Conservation (phyloP, 1,284 basidiomycete genomes). For the Paramarasmius palmivorus region DNA sequence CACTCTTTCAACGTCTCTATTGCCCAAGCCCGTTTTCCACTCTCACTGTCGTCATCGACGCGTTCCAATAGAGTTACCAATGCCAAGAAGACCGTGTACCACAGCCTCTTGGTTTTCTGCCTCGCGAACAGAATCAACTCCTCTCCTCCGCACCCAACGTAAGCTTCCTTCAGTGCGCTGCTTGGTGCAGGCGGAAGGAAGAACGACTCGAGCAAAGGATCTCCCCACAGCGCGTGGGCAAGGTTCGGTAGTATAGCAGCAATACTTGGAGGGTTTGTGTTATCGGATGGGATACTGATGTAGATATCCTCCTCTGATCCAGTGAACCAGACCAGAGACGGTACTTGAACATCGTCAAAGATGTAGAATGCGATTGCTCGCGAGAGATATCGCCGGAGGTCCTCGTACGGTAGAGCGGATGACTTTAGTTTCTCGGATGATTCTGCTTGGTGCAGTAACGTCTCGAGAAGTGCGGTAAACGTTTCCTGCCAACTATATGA, state of each 20-base stretch:
- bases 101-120: slow-evolving; percentile 66
- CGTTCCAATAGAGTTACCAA: slow-evolving; percentile 48
- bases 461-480: slow-evolving; percentile 60
- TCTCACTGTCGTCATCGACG: slow-evolving; percentile 17
- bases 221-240: slow-evolving; percentile 67
- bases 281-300: slow-evolving; percentile 29
- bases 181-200: slow-evolving; percentile 52
- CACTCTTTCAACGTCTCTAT: slow-evolving; percentile 35
- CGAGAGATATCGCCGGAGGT: slow-evolving; percentile 52
- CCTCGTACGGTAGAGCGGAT: slow-evolving; percentile 35
- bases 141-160: slow-evolving; percentile 44
- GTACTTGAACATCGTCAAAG: slow-evolving; percentile 74
- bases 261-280: slow-evolving; percentile 28
- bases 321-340: slow-evolving; percentile 62
- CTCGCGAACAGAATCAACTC: slow-evolving; percentile 51
- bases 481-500: slow-evolving; percentile 73
- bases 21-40: slow-evolving; percentile 44
- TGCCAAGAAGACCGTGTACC: slow-evolving; percentile 71
- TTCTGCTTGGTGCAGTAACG: slow-evolving; percentile 42
- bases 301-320: slow-evolving; percentile 55
- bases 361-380: slow-evolving; percentile 73
- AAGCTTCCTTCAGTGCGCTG: slow-evolving; percentile 57
- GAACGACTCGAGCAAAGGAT: slow-evolving; percentile 66
- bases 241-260: slow-evolving; percentile 51
- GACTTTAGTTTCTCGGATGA: slow-evolving; percentile 3